phyloP scores from a whole-genome alignment of 306 rosid species.

The Gillenia trifoliata region DNA sequence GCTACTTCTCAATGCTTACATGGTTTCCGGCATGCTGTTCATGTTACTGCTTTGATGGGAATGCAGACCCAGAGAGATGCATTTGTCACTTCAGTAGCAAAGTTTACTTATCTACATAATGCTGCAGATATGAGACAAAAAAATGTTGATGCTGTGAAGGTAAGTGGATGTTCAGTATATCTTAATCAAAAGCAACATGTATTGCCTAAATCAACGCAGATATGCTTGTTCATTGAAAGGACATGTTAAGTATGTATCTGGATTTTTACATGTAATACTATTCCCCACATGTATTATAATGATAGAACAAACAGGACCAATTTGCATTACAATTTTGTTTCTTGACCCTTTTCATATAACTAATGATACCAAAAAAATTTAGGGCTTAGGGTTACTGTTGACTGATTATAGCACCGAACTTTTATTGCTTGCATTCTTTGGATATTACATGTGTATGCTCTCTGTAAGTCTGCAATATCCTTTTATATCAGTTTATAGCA shows the following conservation, averaged over 20 bases:
- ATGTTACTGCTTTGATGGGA: constrained; percentile 89
- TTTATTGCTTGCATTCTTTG: not conserved
- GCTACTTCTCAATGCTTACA: constrained; percentile 87
- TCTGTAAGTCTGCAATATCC: not conserved
- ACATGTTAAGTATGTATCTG: not conserved
- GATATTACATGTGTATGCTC: not conserved
- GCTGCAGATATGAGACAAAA: constrained; percentile 99
- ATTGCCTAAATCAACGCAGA: too few species aligned
- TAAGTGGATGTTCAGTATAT: constrained; percentile 27
- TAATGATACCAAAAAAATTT: not conserved
- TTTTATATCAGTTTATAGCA: not conserved
- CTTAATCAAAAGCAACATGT: not conserved
- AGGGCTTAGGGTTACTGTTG: not conserved
- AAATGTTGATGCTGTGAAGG: constrained; percentile 99
- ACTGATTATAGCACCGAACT: not conserved
- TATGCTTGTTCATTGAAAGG: not conserved
- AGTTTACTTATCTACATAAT: constrained; percentile 92
- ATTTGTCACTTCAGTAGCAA: constrained; percentile 95
- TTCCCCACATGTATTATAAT: not conserved
- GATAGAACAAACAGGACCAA: constrained; percentile 1
- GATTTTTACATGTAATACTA: not conserved
- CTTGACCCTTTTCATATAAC: not conserved
- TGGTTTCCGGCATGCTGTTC: constrained; percentile 94
- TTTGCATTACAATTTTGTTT: not conserved
- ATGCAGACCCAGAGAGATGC: constrained; percentile 99